phyloP scores from a whole-genome alignment of 2,329 filamentous ascomycete species.

The Fusarium nygamai region DNA sequence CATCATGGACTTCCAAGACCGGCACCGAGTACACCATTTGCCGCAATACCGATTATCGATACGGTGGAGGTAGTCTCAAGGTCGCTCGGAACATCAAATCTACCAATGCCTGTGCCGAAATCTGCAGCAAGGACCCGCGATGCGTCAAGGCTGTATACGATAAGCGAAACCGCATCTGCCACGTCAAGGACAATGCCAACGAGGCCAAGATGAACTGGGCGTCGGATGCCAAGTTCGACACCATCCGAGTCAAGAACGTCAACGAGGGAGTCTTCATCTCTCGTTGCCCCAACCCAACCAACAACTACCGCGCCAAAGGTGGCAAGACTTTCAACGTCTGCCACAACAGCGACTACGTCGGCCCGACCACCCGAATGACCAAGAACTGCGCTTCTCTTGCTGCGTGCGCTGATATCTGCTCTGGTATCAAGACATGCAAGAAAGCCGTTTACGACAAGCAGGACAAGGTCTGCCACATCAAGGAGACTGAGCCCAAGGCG shows the following conservation, averaged over 20 bases:
- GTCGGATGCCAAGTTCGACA: slow-evolving; percentile 11
- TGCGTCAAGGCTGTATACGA: slow-evolving; percentile 34
- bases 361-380: neutral
- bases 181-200: slow-evolving; percentile 27
- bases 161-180: slow-evolving; percentile 21
- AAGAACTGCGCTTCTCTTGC: slow-evolving; percentile 18
- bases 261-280: slow-evolving; percentile 24
- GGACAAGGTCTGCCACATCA: slow-evolving; percentile 35
- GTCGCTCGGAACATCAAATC: slow-evolving; percentile 3
- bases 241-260: slow-evolving; percentile 14
- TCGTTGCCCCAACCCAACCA: slow-evolving; percentile 4
- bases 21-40: slow-evolving; percentile 19
- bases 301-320: slow-evolving; percentile 12
- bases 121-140: slow-evolving; percentile 31
- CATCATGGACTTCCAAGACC: slow-evolving; percentile 6
- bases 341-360: slow-evolving; percentile 20
- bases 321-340: slow-evolving; percentile 21
- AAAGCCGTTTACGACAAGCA: slow-evolving; percentile 36
- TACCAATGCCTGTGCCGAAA: slow-evolving; percentile 22
- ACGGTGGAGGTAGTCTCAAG: slow-evolving; percentile 19
- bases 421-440: slow-evolving; percentile 7
- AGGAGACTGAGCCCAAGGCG: slow-evolving; percentile 14
- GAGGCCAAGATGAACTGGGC: slow-evolving; percentile 22
- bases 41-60: slow-evolving; percentile 25
- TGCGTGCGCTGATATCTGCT: slow-evolving; percentile 30